Base-by-base conservation (phyloP, 768 basidiomycete genomes). In the Epithele typhae region DNA sequence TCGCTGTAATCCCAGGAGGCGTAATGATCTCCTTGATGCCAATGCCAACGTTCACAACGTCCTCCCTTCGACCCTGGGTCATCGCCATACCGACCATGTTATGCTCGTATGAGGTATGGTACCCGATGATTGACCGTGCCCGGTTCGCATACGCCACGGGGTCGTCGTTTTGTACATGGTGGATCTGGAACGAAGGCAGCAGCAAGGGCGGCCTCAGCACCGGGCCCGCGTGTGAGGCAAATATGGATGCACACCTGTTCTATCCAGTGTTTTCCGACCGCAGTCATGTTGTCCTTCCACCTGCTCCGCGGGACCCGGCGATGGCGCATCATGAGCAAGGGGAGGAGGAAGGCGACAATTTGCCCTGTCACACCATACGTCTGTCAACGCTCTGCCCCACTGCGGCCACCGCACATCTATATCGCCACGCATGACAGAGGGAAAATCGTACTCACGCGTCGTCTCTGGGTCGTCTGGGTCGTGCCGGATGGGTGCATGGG, bases 311-410 rank as follows among this genome's bases (percentile, higher is more conserved):
- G 84, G 64, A 89, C 84, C 32, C 87, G 79, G 45, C 87, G 73
- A 62, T 89, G 87, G 14, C 87, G 70, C 87, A 89, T 89, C 87
- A 90, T 88, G 55, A 89, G 79, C 11, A 89, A 68, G 0, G 87
- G 87, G 9, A 90, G 67, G 72, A 89, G 82, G 54, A 82, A 73
- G 15, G 81, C 80, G 62, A 90, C 81, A 55, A 85, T 68, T 59
- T 78, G 76, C 18, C 86, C 87, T 89, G 64, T 30, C 46, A 25
- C 33, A 34, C 41, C 19, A 19, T 8, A 37, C 48, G 12, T 18
- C 27, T 39, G 45, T 48, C 42, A 45, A 52, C 19, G 5, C 23
- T n/a, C n/a, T 15, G 24, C 10, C 5, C 24, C 23, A 34, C 18
- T n/a, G n/a, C n/a, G n/a, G n/a, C n/a, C n/a, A n/a, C n/a, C n/a